A percentile compares a stretch with the other conserved stretches of the same genome.
These are phyloP conservation scores for Albatrellus sp. DNA, from an alignment of 1,284 basidiomycete genomes.

Conservation along the genomic window DNA sequence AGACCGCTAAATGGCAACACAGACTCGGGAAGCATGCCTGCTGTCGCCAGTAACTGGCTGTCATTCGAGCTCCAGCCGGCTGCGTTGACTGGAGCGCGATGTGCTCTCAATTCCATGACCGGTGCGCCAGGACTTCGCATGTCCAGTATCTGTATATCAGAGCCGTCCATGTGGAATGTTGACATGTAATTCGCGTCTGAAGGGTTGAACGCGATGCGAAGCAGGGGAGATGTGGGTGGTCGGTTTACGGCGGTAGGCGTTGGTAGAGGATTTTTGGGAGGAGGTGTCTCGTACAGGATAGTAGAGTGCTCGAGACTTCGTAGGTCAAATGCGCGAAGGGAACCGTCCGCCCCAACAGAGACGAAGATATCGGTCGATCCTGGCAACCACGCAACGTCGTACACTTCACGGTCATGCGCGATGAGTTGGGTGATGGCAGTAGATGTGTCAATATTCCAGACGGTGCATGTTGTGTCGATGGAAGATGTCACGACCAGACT, in stretches of 20 bases:
- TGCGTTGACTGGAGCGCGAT: constrained; percentile 67
- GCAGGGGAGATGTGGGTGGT: constrained; percentile 68
- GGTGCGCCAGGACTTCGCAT: constrained; percentile 91
- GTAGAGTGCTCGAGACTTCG: constrained; percentile 96
- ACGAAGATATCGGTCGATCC: constrained; percentile 97
- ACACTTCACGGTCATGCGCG: constrained; percentile 97
- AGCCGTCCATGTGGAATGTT: constrained; percentile 86
- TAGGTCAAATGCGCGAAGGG: constrained; percentile 91
- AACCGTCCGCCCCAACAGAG: constrained; percentile 95
- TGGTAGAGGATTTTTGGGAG: constrained; percentile 56
- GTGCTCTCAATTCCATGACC: constrained; percentile 80
- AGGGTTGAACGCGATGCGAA: constrained; percentile 81
- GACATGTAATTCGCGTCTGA: constrained; percentile 84
- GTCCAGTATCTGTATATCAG: constrained; percentile 81
- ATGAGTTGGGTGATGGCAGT: constrained; percentile 96
- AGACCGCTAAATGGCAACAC: constrained; percentile 1
- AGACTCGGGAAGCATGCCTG: constrained; percentile 40
- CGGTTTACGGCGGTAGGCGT: constrained; percentile 47
- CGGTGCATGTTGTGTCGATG: constrained; percentile 91
- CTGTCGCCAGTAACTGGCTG: constrained; percentile 72
- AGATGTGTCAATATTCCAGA: constrained; percentile 94
- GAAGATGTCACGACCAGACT: constrained; percentile 89
- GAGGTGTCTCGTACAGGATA: constrained; percentile 92
- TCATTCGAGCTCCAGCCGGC: constrained; percentile 82
- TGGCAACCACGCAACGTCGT: constrained; percentile 97